Evolutionary conservation across 768 basidiomycete species (phyloP).

Genomic region (Podaxis sp.): DNA sequence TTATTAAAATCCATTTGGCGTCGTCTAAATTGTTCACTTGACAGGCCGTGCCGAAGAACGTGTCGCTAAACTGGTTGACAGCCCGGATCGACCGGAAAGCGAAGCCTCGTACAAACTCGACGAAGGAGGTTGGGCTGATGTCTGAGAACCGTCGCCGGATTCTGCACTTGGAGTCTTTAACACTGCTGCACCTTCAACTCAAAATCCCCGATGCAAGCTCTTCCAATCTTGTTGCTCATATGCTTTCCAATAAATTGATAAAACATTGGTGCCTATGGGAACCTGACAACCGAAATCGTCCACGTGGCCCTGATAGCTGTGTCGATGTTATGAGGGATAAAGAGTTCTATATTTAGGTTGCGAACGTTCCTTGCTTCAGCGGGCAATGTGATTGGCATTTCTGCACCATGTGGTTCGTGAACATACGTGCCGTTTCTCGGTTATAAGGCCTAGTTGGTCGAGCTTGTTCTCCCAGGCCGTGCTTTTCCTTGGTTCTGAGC

Average conservation of each 20-base stretch:
- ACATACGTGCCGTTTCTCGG: neutral
- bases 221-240: neutral
- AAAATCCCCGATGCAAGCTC: neutral
- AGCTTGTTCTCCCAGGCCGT: neutral
- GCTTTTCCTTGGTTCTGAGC: neutral
- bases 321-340: too few species aligned
- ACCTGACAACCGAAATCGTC: neutral
- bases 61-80: constrained; percentile 88
- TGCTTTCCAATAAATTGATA: neutral
- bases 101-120: constrained; percentile 91
- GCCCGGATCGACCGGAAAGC: constrained; percentile 86
- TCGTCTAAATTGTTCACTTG: neutral
- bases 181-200: neutral
- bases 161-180: neutral
- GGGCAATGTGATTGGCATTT: neutral
- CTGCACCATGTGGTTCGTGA: constrained; percentile 1
- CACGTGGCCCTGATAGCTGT: neutral
- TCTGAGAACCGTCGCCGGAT: constrained; percentile 35
- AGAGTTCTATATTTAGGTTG: neutral
- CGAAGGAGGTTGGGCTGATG: constrained; percentile 88
- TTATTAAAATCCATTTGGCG: neutral
- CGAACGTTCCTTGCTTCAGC: neutral
- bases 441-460: neutral
- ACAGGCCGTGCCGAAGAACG: constrained; percentile 89
- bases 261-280: neutral